phyloP scores from a whole-genome alignment of 2,329 filamentous ascomycete species.

The Pseudogymnoascus sp. region DNA sequence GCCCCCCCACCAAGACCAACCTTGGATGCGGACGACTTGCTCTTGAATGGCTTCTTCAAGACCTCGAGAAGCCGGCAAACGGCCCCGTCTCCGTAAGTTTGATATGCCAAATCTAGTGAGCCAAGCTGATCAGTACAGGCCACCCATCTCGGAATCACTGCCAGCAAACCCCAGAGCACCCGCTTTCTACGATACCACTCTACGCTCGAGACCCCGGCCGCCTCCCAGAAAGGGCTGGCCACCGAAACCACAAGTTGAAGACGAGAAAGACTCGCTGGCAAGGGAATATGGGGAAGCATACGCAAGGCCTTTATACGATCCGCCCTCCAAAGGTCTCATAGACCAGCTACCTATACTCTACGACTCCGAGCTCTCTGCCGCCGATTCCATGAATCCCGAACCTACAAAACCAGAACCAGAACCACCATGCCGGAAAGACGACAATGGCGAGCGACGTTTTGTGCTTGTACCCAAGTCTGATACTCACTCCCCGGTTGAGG shows the following conservation, averaged over 20 bases:
- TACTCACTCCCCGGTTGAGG: constrained; percentile 15
- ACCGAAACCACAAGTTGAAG: constrained; percentile 59
- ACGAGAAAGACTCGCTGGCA: constrained; percentile 54
- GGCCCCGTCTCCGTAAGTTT: neutral
- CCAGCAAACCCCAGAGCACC: constrained; percentile 3
- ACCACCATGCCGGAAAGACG: constrained; percentile 38
- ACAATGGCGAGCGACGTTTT: constrained; percentile 50
- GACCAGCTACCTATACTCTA: constrained; percentile 62
- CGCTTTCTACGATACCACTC: neutral
- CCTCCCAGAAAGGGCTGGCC: constrained; percentile 32
- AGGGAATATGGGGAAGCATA: constrained; percentile 41
- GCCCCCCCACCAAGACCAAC: constrained; percentile 17
- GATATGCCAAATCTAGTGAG: neutral
- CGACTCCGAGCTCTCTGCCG: constrained; percentile 40
- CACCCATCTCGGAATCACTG: neutral
- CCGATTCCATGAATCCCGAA: constrained; percentile 15
- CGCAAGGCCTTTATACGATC: constrained; percentile 41
- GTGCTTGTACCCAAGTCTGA: constrained; percentile 42
- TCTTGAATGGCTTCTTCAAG: constrained; percentile 43
- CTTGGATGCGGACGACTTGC: constrained; percentile 38
- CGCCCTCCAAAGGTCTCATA: constrained; percentile 51
- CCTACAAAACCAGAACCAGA: constrained; percentile 26
- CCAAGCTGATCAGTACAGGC: neutral
- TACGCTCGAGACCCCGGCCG: neutral
- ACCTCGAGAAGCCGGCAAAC: constrained; percentile 31